These are phyloP conservation scores for Schoenoplectus triqueter DNA, from an alignment of 202 grass and related monocot species.

Conservation along the genomic window DNA sequence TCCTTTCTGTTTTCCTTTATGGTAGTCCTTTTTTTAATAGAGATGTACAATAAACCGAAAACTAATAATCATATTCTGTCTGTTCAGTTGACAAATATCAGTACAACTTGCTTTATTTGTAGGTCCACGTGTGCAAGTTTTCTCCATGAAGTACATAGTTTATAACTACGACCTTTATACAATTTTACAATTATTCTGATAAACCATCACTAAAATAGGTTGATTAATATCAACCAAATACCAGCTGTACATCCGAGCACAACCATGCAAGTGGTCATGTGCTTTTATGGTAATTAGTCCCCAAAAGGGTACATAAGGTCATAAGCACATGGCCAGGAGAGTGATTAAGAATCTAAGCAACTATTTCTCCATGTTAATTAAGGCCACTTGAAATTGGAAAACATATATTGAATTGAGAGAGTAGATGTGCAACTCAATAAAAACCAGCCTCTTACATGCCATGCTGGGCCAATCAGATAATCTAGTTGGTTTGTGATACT, in stretches of 20 bases:
- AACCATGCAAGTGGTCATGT: slow-evolving; percentile 37
- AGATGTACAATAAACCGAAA: not conserved
- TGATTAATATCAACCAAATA: slow-evolving; percentile 7
- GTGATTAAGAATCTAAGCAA: slow-evolving; percentile 30
- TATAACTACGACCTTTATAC: not conserved
- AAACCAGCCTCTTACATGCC: not conserved
- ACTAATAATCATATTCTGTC: not conserved
- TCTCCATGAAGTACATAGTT: not conserved
- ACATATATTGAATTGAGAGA: slow-evolving; percentile 5
- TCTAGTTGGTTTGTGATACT: slow-evolving; percentile 24
- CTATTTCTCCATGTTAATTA: slow-evolving; percentile 23
- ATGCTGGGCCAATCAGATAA: slow-evolving; percentile 31
- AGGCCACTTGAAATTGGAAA: slow-evolving; percentile 33
- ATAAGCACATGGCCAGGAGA: slow-evolving; percentile 37
- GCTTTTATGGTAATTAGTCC: slow-evolving; percentile 17
- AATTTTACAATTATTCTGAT: not conserved
- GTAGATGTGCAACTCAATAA: not conserved
- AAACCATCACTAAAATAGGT: not conserved
- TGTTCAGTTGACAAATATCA: slow-evolving; percentile 6
- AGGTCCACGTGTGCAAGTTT: not conserved
- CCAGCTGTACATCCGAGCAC: slow-evolving; percentile 28
- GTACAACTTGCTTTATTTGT: slow-evolving; percentile 4
- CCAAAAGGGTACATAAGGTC: slow-evolving; percentile 26
- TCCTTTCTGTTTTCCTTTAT: not conserved
- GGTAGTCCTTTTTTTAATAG: not conserved